These are phyloP conservation scores for Hypoxylon sp. DNA, from an alignment of 2,329 filamentous ascomycete genomes.

Conservation along the genomic window DNA sequence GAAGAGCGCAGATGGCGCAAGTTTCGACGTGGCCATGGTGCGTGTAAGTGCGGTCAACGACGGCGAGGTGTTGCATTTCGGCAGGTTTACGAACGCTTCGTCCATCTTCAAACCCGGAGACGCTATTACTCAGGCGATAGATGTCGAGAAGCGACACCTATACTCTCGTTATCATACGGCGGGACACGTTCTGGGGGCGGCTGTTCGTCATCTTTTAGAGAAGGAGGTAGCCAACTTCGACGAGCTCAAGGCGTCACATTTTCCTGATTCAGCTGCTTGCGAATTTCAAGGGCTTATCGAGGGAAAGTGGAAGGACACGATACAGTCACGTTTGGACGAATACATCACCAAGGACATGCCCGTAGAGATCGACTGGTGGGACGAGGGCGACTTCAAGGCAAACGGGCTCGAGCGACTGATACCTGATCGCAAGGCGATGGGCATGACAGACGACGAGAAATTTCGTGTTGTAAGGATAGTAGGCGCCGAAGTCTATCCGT, in stretches of 20 bases:
- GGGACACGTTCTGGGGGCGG: conserved; percentile 74
- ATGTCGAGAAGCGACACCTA: conserved; percentile 65
- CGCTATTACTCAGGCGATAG: conserved; percentile 63
- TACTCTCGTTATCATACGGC: conserved; percentile 77
- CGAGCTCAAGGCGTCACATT: conserved; percentile 76
- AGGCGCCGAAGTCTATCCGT: conserved; percentile 74
- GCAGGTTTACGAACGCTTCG: conserved; percentile 54
- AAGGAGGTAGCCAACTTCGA: conserved; percentile 61
- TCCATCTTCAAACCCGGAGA: conserved; percentile 52
- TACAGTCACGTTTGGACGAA: conserved; percentile 68
- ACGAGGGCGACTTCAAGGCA: conserved; percentile 65
- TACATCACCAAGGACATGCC: conserved; percentile 63
- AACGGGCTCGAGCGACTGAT: conserved; percentile 64
- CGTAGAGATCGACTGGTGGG: conserved; percentile 73
- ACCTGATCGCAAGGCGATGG: conserved; percentile 54
- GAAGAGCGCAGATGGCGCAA: conserved; percentile 39
- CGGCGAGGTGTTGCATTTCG: conserved; percentile 71
- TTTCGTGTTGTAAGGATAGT: conserved; percentile 74
- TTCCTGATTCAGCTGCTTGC: conserved; percentile 70
- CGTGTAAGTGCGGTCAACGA: conserved; percentile 60
- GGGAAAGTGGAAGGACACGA: conserved; percentile 65
- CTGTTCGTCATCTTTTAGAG: conserved; percentile 66
- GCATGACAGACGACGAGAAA: conserved; percentile 56
- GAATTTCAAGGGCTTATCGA: conserved; percentile 75
- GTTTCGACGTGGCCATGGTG: conserved; percentile 64